A percentile compares a stretch with the other conserved stretches of the same genome.
Evolutionary conservation across 2,329 filamentous ascomycete genomes (phyloP).

Genomic region (Aspergillus jensenii): DNA sequence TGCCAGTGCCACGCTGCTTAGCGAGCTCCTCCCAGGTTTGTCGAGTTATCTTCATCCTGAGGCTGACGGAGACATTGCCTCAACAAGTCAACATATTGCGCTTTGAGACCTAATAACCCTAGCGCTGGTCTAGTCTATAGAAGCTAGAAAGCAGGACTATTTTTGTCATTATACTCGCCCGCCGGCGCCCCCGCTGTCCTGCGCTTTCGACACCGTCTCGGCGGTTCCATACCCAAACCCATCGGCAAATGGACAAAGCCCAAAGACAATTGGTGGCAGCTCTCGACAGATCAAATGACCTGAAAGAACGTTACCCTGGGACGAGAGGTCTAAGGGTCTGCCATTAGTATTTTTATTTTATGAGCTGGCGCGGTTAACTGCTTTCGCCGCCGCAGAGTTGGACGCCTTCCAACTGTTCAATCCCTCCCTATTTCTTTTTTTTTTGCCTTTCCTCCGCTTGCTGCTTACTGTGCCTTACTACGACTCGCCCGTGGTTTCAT

Average conservation of each 20-base stretch:
- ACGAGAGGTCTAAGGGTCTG: neutral
- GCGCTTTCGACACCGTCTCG: constrained; percentile 2
- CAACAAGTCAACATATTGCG: neutral
- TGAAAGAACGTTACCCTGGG: neutral
- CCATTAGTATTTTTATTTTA: neutral
- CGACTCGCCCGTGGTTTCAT: neutral
- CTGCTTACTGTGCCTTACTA: neutral
- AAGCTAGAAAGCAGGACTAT: constrained; percentile 9
- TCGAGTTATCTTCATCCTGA: neutral
- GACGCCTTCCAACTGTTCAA: neutral
- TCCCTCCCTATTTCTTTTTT: neutral
- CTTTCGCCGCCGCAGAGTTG: neutral
- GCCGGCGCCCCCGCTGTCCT: neutral
- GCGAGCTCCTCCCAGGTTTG: neutral
- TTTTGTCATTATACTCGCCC: constrained; percentile 16
- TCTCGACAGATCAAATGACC: constrained; percentile 2
- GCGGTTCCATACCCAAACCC: constrained; percentile 3
- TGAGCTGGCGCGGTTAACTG: neutral
- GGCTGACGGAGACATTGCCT: neutral
- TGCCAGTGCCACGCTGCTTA: constrained; percentile 4
- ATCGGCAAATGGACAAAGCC: neutral
- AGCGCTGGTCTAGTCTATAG: constrained; percentile 6
- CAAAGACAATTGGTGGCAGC: neutral
- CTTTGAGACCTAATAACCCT: constrained; percentile 1
- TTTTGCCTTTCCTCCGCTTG: neutral